Base-by-base conservation (phyloP, 306 rosid genomes). In the Medicago lupulina region DNA sequence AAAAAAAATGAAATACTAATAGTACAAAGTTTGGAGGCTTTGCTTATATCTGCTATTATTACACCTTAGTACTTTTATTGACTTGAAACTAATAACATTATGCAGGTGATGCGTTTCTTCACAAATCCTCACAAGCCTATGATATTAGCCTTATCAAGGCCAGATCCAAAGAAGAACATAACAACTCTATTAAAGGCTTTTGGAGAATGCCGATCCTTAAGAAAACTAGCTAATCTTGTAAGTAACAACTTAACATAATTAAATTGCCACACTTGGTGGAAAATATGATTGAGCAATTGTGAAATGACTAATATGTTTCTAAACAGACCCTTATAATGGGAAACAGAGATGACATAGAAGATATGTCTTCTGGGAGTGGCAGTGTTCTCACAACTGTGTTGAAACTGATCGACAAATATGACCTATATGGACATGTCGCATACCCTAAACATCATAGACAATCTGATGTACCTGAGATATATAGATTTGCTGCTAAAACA, bases 391-490 rank as follows among this genome's bases (percentile, higher is more conserved):
- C 86, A 44, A 91, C 90, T 9, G 97, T 89, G 74, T 74, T 93
- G 82, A 93, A 93, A 81, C 57, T 93, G 82, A 89, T 93, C 64
- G 98, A 93, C 81, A 90, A 93, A 73, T 93, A 86, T 83, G 97
- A 93, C 70, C 83, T 93, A 11, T 93, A 93, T 18, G 98, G 98
- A 34, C 93, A 85, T 82, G 98, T 93, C 1, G 97, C 98, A 4
- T 93, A 89, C 74, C 98, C 98, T 6, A 93, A 93, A 87, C 98
- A 93, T 83, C 98, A 93, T 84, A 93, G 73, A 79, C 98, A 93
- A 77, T 80, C 82, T 49, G 98, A 93, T 82, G 97, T 93, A 82
- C 98, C 98, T 0, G 98, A 93, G 31, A 93, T 93, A 75, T 93
- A 93, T 54, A 83, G 98, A 28, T 90, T 89, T 77, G 97, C 98